phyloP scores from a whole-genome alignment of 164 flowering plant genomes.

The Magnolia officinalis region DNA sequence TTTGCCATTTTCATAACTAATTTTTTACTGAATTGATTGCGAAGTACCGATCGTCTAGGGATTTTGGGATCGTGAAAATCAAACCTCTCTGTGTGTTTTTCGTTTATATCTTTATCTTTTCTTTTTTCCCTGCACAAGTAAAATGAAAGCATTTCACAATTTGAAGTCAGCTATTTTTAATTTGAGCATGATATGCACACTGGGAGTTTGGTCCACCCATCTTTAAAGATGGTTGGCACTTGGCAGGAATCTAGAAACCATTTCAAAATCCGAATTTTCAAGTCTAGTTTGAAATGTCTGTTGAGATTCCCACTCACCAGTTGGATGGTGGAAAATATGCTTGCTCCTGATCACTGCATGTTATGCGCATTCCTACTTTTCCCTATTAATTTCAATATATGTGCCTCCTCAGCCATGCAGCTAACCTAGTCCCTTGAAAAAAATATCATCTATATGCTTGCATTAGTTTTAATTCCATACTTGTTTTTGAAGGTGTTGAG shows the following conservation, averaged over 20 bases:
- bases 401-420: not conserved
- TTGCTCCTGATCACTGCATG: no score
- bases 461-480: not conserved
- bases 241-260: not conserved
- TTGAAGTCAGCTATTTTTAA: no score
- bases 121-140: not conserved
- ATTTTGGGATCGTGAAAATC: not conserved
- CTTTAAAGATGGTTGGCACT: no score
- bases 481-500: slow-evolving; percentile 59
- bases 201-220: not conserved
- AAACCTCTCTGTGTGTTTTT: no score
- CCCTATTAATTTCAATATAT: not conserved
- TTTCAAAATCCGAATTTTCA: not conserved
- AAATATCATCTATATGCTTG: not conserved
- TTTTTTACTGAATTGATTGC: not conserved
- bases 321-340: not conserved
- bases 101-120: no score
- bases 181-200: not conserved
- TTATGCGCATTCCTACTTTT: no score
- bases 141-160: no score
- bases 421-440: not conserved
- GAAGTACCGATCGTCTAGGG: not conserved
- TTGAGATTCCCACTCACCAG: not conserved
- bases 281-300: not conserved
- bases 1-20: not conserved